These are phyloP conservation scores for Eustoma russellianum DNA, from an alignment of 257 asterid genomes.

Conservation along the genomic window DNA sequence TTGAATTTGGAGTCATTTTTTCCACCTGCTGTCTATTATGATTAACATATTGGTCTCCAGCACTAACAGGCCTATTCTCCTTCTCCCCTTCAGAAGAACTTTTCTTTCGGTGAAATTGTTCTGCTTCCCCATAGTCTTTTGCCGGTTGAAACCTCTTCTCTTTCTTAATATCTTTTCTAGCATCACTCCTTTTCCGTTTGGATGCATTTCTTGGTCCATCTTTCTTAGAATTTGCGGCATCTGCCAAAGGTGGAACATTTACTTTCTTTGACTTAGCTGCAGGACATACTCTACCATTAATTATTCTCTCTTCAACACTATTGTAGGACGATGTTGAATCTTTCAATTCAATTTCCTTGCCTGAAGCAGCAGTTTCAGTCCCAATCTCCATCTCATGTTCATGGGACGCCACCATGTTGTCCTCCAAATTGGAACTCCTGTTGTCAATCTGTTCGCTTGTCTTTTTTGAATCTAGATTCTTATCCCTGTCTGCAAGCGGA, in stretches of 20 bases:
- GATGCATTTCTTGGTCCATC: conserved; percentile 11
- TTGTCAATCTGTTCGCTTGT: conserved; percentile 3
- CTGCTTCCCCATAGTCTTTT: conserved; percentile 9
- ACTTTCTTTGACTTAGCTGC: conserved; percentile 26
- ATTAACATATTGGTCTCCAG: conserved; percentile 14
- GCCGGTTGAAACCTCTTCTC: conserved; percentile 5
- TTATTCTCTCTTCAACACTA: conserved; percentile 16
- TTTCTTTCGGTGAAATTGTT: conserved; percentile 25
- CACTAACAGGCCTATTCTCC: conserved; percentile 21
- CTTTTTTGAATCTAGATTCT: conserved; percentile 13
- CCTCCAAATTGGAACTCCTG: no score
- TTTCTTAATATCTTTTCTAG: conserved; percentile 5
- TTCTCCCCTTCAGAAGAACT: conserved; percentile 37
- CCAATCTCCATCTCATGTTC: no score
- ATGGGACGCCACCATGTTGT: no score
- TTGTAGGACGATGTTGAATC: no score
- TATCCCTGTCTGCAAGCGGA: conserved; percentile 8
- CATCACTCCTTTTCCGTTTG: conserved; percentile 4
- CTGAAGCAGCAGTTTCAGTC: no score
- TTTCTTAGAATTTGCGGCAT: conserved; percentile 21
- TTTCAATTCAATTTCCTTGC: no score
- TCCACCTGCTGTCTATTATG: conserved; percentile 13
- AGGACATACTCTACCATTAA: conserved; percentile 34
- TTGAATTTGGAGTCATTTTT: conserved; percentile 12
- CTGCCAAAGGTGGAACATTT: conserved; percentile 3